These are phyloP conservation scores for Aureobasidium sp. DNA, from an alignment of 2,329 filamentous ascomycete species.

Conservation along the genomic window DNA sequence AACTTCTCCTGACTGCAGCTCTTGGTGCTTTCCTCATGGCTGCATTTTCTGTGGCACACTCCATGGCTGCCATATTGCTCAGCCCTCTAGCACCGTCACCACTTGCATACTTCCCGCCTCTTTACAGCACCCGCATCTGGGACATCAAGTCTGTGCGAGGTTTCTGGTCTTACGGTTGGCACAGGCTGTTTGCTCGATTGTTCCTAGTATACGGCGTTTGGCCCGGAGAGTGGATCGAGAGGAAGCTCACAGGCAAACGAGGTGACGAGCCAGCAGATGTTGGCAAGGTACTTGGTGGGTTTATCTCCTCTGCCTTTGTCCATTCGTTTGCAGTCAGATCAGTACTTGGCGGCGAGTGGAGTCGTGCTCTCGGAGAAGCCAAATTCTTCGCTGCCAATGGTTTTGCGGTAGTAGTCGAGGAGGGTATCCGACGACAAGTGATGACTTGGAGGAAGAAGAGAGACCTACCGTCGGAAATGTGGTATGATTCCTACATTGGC, in stretches of 20 bases:
- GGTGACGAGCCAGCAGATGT: constrained; percentile 30
- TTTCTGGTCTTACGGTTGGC: constrained; percentile 40
- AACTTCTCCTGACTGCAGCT: constrained; percentile 31
- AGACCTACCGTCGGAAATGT: constrained; percentile 17
- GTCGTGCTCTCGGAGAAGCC: constrained; percentile 24
- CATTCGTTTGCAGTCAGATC: constrained; percentile 34
- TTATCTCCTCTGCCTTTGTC: constrained; percentile 33
- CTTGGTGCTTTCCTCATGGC: constrained; percentile 37
- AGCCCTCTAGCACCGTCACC: constrained; percentile 32
- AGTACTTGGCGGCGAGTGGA: constrained; percentile 31
- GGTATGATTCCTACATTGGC: constrained; percentile 28
- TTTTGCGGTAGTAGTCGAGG: constrained; percentile 23
- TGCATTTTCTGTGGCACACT: constrained; percentile 35
- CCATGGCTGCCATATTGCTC: constrained; percentile 32
- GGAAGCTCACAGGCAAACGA: constrained; percentile 30
- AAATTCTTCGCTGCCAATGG: constrained; percentile 27
- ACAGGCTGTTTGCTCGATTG: constrained; percentile 35
- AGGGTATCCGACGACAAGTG: constrained; percentile 18
- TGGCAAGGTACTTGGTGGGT: constrained; percentile 36
- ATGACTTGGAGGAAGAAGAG: constrained; percentile 17
- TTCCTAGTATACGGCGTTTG: constrained; percentile 39
- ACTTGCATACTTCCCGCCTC: constrained; percentile 36
- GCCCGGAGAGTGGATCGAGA: constrained; percentile 36
- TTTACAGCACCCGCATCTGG: constrained; percentile 36
- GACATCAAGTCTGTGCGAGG: constrained; percentile 30